Base-by-base conservation (phyloP, 2,329 filamentous ascomycete species). In the Paecilomyces dactylethromorphus region DNA sequence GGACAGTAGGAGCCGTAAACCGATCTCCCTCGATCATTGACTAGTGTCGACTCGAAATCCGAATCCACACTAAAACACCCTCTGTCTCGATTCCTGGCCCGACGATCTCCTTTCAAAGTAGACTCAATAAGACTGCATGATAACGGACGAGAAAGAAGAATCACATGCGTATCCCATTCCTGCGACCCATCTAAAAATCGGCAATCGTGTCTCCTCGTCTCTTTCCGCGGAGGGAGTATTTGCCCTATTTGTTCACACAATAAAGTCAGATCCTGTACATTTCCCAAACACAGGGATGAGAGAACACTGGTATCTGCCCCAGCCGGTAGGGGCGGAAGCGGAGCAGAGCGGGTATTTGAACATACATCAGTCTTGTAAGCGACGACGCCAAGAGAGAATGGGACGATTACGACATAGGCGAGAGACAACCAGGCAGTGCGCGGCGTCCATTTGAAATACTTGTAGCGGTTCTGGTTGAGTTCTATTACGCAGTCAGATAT, bases 391-490 rank as follows among this genome's bases (percentile, higher is more conserved):
- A 96, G 68, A 59, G 89, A 80, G 49, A 79, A 75, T 7, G 94
- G 94, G 51, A 97, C 84, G 57, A 87, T 79, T 33, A 87, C 79
- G 59, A 89, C 83, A 76, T 93, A 97, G 64, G 88, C 81, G 72
- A 97, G 85, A 3, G 88, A 87, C 69, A 97, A 76, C 79, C 85
- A 86, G 31, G 91, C 91, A 53, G 91, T 96, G 70, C 89, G 84
- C 56, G 86, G 84, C 35, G 89, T 97, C 91, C 91, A 97, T 76
- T 91, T 85, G 84, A 97, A 99, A 84, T 91, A 96, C 79, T 91
- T 91, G 84, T 92, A 88, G 65, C 94, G 89, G 81, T 90, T 91
- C 70, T 84, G 81, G 70, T 84, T 85, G 86, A 97, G 90, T 74
- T 89, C 92, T 96, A 69, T 67, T n/a, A 45, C 21, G 57, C 64